Evolutionary conservation across 192 early-diverging fungal species (phyloP).

Genomic region (Gaertneriomyces sp.): DNA sequence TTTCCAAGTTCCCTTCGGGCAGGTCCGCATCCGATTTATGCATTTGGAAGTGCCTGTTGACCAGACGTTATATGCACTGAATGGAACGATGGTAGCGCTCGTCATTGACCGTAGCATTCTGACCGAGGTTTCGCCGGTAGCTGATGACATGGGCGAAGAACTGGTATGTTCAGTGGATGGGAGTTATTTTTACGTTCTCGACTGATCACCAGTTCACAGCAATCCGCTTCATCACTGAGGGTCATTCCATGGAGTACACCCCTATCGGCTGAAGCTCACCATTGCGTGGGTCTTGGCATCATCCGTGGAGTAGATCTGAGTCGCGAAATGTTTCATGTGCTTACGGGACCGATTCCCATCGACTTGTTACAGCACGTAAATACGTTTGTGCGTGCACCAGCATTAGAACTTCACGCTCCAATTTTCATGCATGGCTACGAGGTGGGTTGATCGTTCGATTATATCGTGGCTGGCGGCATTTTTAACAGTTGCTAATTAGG

Average conservation of each 20-base stretch:
- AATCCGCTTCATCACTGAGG: conserved; percentile 11
- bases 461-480: not conserved
- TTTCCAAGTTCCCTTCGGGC: conserved; percentile 22
- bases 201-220: no score
- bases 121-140: no score
- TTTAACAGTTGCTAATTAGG: conserved; percentile 21
- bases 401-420: conserved; percentile 26
- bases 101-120: conserved; percentile 41
- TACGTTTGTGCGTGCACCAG: conserved; percentile 34
- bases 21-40: conserved; percentile 33
- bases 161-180: no score
- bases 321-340: conserved; percentile 33
- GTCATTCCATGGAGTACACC: conserved; percentile 35
- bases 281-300: conserved; percentile 46
- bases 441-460: conserved; percentile 20
- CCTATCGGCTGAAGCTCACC: conserved; percentile 25
- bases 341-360: conserved; percentile 32
- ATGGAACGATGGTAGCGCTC: conserved; percentile 79
- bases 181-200: no score
- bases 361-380: conserved; percentile 36
- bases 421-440: conserved; percentile 34
- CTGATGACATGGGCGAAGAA: no score
- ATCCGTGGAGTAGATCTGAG: conserved; percentile 41
- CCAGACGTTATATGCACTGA: conserved; percentile 78
- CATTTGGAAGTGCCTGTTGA: conserved; percentile 69